Evolutionary conservation across 768 basidiomycete genomes (phyloP), one percentile per base, ranked within the genome.

Genomic region (Cytidiella melzeri): DNA sequence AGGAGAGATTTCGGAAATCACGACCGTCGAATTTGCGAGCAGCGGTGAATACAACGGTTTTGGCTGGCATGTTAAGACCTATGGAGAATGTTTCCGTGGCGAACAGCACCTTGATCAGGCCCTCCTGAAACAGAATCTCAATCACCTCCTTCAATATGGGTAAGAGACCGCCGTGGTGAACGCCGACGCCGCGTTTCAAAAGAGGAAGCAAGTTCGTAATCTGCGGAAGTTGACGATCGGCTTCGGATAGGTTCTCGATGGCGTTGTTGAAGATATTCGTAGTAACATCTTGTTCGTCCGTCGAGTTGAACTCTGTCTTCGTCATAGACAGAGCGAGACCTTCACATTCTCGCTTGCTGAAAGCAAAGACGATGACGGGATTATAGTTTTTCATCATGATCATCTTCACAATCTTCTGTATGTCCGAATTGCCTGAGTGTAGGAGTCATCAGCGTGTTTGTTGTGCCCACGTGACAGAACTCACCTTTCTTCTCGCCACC

Each of bases 61-160:
- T 98, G 15, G 96, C 96, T 10, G 96, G 96, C 96, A 99, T 99
- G 69, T 99, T 99, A 39, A 99, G 74, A 30, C 91, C 92, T 51
- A 96, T 96, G 13, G 94, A 95, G 69, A 97, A 97, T 0, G 96
- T 99, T 69, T 99, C 96, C 0, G 96, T 99, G 5, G 96, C 96
- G 61, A 98, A 99, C 36, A 99, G 79, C 26, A 92, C 93, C 65
- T 99, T 99, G 72, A 98, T 92, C 40, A 98, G 75, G 9, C 95
- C 94, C 61, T 98, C 94, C 64, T 97, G 94, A 73, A 99, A 99
- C 38, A 99, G 77, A 50, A 99, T 96, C 66, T 99, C 96, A 66
- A 99, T 97, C 42, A 97, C 93, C 64, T 99, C 96, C 64, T 99
- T 99, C 38, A 99, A 76, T 55, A 98, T 96, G 0, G 96, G 96